These are phyloP conservation scores for Leccinum broughii DNA, from an alignment of 768 basidiomycete species.

Conservation along the genomic window DNA sequence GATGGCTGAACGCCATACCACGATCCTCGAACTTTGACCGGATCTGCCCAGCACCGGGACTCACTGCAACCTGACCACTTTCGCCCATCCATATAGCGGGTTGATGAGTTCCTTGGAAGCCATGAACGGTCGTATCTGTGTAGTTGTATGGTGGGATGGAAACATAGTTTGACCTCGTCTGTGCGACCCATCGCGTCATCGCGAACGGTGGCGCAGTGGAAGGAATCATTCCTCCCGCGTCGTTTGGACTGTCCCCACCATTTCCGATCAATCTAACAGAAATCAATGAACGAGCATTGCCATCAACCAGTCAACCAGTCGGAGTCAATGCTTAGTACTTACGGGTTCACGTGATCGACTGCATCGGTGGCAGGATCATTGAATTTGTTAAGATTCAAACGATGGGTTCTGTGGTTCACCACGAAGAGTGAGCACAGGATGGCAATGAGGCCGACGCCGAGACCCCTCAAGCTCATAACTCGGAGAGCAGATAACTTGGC, in stretches of 20 bases:
- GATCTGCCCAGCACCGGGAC: slow-evolving; percentile 55
- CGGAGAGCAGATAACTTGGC: background rate
- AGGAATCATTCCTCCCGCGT: slow-evolving; percentile 75
- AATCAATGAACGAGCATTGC: background rate
- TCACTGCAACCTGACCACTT: slow-evolving; percentile 60
- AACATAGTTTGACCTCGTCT: slow-evolving; percentile 75
- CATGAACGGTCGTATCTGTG: slow-evolving; percentile 60
- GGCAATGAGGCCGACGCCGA: slow-evolving; percentile 15
- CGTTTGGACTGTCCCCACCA: slow-evolving; percentile 68
- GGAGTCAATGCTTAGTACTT: slow-evolving; percentile 14
- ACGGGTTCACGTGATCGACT: slow-evolving; percentile 51
- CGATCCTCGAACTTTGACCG: slow-evolving; percentile 58
- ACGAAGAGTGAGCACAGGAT: slow-evolving; percentile 18
- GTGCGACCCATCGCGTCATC: slow-evolving; percentile 86
- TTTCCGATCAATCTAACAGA: slow-evolving; percentile 62
- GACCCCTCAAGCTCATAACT: slow-evolving; percentile 2
- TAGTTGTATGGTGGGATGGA: slow-evolving; percentile 72
- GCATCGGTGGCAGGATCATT: slow-evolving; percentile 35
- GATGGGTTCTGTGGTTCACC: slow-evolving; percentile 6
- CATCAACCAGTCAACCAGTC: background rate
- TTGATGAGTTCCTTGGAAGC: slow-evolving; percentile 79
- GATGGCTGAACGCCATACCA: slow-evolving; percentile 52
- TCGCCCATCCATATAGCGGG: slow-evolving; percentile 92
- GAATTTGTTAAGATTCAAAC: slow-evolving; percentile 24
- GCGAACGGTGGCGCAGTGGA: slow-evolving; percentile 78